Evolutionary conservation across 805 yeast species (phyloP).

Genomic region (Scheffersomyces spartinae): DNA sequence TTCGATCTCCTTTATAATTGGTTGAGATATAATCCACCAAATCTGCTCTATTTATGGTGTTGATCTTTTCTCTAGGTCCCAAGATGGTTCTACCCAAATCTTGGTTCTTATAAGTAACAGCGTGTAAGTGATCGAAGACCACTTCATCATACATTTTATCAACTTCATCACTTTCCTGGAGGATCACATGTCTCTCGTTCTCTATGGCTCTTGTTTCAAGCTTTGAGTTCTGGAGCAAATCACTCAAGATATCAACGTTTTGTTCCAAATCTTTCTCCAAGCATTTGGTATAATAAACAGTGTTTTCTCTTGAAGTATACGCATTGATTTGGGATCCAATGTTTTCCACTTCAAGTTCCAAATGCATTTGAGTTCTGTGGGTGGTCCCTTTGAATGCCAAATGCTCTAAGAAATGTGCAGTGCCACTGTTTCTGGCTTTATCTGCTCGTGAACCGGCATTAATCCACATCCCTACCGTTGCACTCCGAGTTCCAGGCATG

Average conservation of each 20-base stretch:
- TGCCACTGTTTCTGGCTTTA: slow-evolving; percentile 68
- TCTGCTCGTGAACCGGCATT: slow-evolving; percentile 99
- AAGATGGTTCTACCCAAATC: slow-evolving; percentile 93
- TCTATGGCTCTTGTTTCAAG: slow-evolving; percentile 80
- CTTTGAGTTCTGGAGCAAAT: slow-evolving; percentile 76
- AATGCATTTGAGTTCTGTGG: slow-evolving; percentile 63
- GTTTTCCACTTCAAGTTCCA: slow-evolving; percentile 91
- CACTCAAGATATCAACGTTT: slow-evolving; percentile 80
- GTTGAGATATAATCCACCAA: slow-evolving; percentile 67
- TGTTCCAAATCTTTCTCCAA: slow-evolving; percentile 69
- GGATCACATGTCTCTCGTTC: slow-evolving; percentile 91
- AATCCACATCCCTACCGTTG: slow-evolving; percentile 97
- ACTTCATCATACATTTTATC: slow-evolving; percentile 98
- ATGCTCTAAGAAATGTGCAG: slow-evolving; percentile 96
- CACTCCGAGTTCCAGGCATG: slow-evolving; percentile 81
- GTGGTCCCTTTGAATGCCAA: slow-evolving; percentile 92
- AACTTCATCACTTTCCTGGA: slow-evolving; percentile 95
- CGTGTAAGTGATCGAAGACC: slow-evolving; percentile 92
- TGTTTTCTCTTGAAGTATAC: slow-evolving; percentile 95
- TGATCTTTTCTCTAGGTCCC: slow-evolving; percentile 87
- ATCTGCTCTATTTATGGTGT: slow-evolving; percentile 66
- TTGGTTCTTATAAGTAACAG: slow-evolving; percentile 80
- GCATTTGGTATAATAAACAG: slow-evolving; percentile 92
- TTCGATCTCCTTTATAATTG: slow-evolving; percentile 91
- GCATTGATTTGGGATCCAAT: slow-evolving; percentile 96